Conservation (phyloP, 2,329 filamentous ascomycete species). For the Talaromyces sp. region DNA sequence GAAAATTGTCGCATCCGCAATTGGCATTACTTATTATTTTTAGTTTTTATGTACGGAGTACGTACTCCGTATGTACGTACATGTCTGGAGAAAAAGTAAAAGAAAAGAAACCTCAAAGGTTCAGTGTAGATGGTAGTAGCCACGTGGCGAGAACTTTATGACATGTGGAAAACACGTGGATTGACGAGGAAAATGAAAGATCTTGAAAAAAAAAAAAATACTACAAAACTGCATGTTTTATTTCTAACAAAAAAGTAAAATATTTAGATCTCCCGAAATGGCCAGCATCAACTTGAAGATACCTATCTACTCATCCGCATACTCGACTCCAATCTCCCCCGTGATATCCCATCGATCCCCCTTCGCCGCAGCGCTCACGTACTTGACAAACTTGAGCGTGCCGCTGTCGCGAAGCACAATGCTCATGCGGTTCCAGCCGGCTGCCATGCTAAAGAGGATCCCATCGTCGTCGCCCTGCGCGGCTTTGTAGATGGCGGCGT, state of each 20-base stretch:
- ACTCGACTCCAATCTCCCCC: conserved; percentile 69
- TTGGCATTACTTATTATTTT: not conserved
- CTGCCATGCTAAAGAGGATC: conserved; percentile 64
- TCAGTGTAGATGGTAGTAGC: not conserved
- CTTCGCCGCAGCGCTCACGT: conserved; percentile 74
- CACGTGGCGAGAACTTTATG: not conserved
- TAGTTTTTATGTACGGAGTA: not conserved
- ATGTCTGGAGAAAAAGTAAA: too few species aligned
- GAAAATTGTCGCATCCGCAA: not conserved
- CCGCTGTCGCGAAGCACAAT: conserved; percentile 85
- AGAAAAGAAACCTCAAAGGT: not conserved
- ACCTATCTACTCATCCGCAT: conserved; percentile 46
- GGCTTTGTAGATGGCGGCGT: conserved; percentile 84
- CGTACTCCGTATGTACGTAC: not conserved
- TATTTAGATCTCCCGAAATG: not conserved
- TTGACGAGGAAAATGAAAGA: not conserved
- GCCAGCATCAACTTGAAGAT: conserved; percentile 13
- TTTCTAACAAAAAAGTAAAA: not conserved
- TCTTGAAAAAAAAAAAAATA: not conserved
- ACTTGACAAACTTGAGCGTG: conserved; percentile 91
- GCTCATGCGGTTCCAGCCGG: conserved; percentile 84
- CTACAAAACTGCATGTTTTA: too few species aligned
- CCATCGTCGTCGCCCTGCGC: conserved; percentile 68
- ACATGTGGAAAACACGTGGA: not conserved
- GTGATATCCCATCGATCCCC: conserved; percentile 92